Evolutionary conservation across 306 rosid genomes (phyloP).

Genomic region (Urtica urens): DNA sequence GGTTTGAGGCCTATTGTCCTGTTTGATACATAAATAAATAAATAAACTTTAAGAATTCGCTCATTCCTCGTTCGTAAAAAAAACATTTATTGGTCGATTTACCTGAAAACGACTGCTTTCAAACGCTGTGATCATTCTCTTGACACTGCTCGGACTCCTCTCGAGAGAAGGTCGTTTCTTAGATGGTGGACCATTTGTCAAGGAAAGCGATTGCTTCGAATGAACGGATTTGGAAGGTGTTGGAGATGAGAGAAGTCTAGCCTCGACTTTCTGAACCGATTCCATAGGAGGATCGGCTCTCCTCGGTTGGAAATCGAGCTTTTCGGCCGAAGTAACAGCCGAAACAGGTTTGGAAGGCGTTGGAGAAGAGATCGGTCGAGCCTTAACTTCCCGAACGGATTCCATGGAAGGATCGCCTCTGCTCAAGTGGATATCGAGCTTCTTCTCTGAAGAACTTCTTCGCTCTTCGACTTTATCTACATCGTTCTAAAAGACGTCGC

Average conservation of each 20-base stretch:
- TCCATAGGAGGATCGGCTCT: background rate
- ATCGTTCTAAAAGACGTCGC: constrained; percentile 56
- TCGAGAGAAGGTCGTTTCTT: constrained; percentile 2
- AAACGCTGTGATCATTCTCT: constrained; percentile 60
- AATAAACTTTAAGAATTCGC: constrained; percentile 9
- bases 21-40: constrained; percentile 19
- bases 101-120: constrained; percentile 68
- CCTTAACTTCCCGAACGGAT: constrained; percentile 21
- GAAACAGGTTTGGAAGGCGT: constrained; percentile 17
- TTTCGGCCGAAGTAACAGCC: background rate
- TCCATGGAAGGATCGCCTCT: constrained; percentile 13
- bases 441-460: constrained; percentile 18
- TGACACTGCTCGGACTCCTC: constrained; percentile 46
- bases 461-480: constrained; percentile 44
- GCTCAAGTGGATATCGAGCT: constrained; percentile 15
- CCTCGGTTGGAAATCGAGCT: background rate
- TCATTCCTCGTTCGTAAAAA: too few relatives aligned
- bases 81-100: too few relatives aligned
- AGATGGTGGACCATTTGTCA: background rate
- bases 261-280: constrained; percentile 9
- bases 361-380: constrained; percentile 19
- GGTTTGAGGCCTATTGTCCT: constrained; percentile 47
- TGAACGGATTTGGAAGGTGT: constrained; percentile 12
- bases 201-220: constrained; percentile 7
- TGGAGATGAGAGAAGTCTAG: constrained; percentile 12